phyloP scores from a whole-genome alignment of 2,329 filamentous ascomycete genomes.

The Paracamarosporium sp. region DNA sequence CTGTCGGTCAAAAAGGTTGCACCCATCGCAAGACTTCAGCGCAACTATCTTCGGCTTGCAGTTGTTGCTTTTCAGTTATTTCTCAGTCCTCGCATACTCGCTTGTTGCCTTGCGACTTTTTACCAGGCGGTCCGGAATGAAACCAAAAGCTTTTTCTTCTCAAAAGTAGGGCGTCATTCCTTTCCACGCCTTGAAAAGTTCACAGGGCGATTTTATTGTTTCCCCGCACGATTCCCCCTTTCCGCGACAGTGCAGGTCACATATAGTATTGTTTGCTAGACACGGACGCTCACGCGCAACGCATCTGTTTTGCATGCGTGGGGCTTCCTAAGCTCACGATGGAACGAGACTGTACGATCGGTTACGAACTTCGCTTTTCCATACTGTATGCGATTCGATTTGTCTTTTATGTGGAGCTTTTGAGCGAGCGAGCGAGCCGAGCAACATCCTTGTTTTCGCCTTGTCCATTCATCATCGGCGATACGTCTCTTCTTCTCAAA shows the following conservation, averaged over 20 bases:
- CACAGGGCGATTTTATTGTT: constrained; percentile 11
- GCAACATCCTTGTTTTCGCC: constrained; percentile 7
- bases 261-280: constrained; percentile 45
- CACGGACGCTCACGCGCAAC: constrained; percentile 44
- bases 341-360: constrained; percentile 37
- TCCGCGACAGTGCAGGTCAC: constrained; percentile 43
- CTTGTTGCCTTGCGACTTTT: constrained; percentile 16
- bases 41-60: background rate
- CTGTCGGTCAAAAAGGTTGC: background rate
- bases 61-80: constrained; percentile 8
- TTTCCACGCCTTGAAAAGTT: constrained; percentile 19
- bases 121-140: constrained; percentile 27
- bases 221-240: constrained; percentile 28
- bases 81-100: constrained; percentile 14
- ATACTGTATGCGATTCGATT: constrained; percentile 10
- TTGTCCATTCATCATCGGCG: constrained; percentile 3
- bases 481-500: constrained; percentile 3
- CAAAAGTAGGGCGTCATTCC: constrained; percentile 23
- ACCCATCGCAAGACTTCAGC: background rate
- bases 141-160: constrained; percentile 25
- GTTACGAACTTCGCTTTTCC: constrained; percentile 16
- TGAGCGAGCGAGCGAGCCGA: constrained; percentile 14
- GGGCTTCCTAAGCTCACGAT: constrained; percentile 21
- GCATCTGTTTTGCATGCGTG: constrained; percentile 33
- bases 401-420: constrained; percentile 2